Conservation (phyloP, 768 basidiomycete species). For the Floccularia luteovirens region DNA sequence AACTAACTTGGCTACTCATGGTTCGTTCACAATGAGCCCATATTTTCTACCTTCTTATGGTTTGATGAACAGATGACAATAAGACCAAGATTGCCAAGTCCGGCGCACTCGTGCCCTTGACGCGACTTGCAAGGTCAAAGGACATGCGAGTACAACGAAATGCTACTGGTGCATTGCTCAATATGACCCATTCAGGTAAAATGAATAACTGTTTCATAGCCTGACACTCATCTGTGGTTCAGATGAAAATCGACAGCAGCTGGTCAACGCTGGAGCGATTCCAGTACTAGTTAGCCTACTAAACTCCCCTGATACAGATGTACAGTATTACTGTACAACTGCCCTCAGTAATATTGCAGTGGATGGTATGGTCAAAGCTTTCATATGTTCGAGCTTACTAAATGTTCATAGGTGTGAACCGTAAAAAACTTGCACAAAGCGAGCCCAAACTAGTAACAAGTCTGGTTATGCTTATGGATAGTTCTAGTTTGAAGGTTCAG, state of each 20-base stretch:
- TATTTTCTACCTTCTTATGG: conserved; percentile 5
- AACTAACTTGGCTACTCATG: conserved; percentile 97
- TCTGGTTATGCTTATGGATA: conserved; percentile 94
- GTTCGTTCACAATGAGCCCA: conserved; percentile 29
- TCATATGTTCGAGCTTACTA: conserved; percentile 4
- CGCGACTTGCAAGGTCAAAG: conserved; percentile 92
- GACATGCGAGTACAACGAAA: conserved; percentile 99
- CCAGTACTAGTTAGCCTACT: conserved; percentile 92
- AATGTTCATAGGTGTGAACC: conserved; percentile 54
- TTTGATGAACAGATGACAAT: conserved; percentile 73
- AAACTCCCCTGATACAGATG: conserved; percentile 97
- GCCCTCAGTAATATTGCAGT: conserved; percentile 98
- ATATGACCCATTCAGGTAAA: conserved; percentile 98
- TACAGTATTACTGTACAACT: conserved; percentile 99
- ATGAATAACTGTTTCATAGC: background rate
- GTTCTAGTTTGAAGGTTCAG: conserved; percentile 94
- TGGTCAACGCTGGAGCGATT: conserved; percentile 97
- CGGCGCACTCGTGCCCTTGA: conserved; percentile 95
- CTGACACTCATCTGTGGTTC: background rate
- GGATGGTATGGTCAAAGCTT: conserved; percentile 47
- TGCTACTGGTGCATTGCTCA: conserved; percentile 93
- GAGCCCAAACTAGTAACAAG: conserved; percentile 95
- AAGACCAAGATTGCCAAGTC: conserved; percentile 99
- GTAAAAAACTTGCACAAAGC: conserved; percentile 89
- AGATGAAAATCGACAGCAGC: conserved; percentile 98